Conservation (phyloP, 2,329 filamentous ascomycete species). For the Zelopaecilomyces penicillatus region DNA sequence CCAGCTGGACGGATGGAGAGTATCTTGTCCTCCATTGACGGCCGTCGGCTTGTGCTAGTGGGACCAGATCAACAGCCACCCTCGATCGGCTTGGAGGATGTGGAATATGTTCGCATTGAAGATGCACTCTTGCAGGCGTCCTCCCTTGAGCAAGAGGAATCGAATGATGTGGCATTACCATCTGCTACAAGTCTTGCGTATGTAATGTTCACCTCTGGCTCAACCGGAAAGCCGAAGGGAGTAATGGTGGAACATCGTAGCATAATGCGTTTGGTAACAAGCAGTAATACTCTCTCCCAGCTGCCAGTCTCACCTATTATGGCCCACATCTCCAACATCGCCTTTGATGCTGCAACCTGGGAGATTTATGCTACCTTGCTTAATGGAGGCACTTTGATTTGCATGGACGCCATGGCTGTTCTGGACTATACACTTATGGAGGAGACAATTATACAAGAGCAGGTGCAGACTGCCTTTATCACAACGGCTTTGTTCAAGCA, state of each 20-base stretch:
- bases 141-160: background rate
- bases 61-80: conserved; percentile 6
- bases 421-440: conserved; percentile 6
- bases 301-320: background rate
- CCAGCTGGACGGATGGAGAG: conserved; percentile 12
- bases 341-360: conserved; percentile 11
- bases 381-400: conserved; percentile 11
- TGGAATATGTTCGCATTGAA: conserved; percentile 9
- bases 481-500: conserved; percentile 15
- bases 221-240: conserved; percentile 40
- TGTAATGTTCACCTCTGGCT: conserved; percentile 45
- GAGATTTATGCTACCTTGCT: conserved; percentile 10
- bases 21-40: conserved; percentile 10
- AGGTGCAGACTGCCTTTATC: conserved; percentile 7
- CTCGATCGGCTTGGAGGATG: background rate
- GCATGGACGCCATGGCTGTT: conserved; percentile 8
- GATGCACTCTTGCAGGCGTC: background rate
- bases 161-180: background rate
- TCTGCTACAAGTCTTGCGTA: conserved; percentile 8
- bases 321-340: conserved; percentile 9
- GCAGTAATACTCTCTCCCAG: background rate
- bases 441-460: conserved; percentile 6
- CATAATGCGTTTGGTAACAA: conserved; percentile 3
- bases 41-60: conserved; percentile 10
- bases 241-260: conserved; percentile 24